These are phyloP conservation scores for Cryptosporidium xiaoi DNA, from an alignment of 169 alveolate species.

Conservation along the genomic window DNA sequence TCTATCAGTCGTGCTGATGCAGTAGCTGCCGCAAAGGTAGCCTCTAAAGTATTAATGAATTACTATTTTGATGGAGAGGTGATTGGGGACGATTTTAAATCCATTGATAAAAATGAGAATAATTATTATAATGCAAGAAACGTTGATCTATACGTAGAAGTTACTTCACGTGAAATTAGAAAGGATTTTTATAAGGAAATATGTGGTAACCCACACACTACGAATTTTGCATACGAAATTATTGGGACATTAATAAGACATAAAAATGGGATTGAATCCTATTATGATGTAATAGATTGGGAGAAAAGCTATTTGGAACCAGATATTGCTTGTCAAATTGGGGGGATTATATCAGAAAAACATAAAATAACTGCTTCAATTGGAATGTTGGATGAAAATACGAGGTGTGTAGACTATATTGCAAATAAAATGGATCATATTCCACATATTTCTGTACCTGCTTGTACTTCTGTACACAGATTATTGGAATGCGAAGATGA, in stretches of 20 bases:
- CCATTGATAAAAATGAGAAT: background rate
- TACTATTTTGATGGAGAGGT: slow-evolving; percentile 26
- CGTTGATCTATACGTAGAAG: background rate
- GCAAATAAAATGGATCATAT: background rate
- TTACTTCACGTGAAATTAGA: background rate
- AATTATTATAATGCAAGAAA: background rate
- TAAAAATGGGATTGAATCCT: background rate
- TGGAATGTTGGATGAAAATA: too few relatives aligned
- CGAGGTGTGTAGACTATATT: slow-evolving; percentile 8
- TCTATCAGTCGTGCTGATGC: slow-evolving; percentile 8
- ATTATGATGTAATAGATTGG: slow-evolving; percentile 16
- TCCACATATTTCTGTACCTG: slow-evolving; percentile 48
- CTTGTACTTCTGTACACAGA: slow-evolving; percentile 11
- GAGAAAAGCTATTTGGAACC: background rate
- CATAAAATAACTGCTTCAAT: too few relatives aligned
- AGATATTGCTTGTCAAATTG: slow-evolving; percentile 27
- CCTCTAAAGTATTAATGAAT: slow-evolving; percentile 9
- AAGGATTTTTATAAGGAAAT: background rate
- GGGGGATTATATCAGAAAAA: too few relatives aligned
- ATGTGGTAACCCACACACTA: background rate
- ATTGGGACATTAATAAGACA: background rate
- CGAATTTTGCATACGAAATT: background rate
- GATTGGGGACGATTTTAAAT: background rate
- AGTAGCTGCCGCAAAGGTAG: slow-evolving; percentile 15
- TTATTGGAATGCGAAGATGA: slow-evolving; percentile 16